A percentile compares a stretch with the other conserved stretches of the same genome.
These are phyloP conservation scores for Emmonsiellopsis sp. DNA, from an alignment of 2,329 filamentous ascomycete genomes.

Conservation along the genomic window DNA sequence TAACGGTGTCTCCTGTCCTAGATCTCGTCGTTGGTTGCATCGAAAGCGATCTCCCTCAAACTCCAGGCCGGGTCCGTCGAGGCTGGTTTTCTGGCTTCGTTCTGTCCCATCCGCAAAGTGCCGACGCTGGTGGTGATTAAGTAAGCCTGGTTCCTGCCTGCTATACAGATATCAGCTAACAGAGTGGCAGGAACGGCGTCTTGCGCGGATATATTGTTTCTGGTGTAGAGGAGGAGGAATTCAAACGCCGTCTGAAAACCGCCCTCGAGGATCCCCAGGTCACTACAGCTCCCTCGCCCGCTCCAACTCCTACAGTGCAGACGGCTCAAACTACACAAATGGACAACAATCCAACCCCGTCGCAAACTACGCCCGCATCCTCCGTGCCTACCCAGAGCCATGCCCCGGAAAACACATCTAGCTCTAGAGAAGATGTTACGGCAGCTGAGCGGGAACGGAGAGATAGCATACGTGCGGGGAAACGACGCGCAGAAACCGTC, in stretches of 20 bases:
- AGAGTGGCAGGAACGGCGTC: slow-evolving; percentile 54
- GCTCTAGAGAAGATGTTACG: slow-evolving; percentile 8
- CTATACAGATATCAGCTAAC: not conserved
- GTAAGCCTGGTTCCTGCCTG: not conserved
- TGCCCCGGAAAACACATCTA: slow-evolving; percentile 10
- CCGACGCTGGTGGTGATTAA: slow-evolving; percentile 60
- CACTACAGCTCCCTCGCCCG: not conserved
- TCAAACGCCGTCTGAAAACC: slow-evolving; percentile 46
- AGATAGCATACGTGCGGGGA: slow-evolving; percentile 17
- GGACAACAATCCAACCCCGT: not conserved
- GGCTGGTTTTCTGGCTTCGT: slow-evolving; percentile 69
- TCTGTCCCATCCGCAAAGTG: slow-evolving; percentile 70
- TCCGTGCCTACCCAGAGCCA: slow-evolving; percentile 4
- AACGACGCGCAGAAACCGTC: slow-evolving; percentile 6
- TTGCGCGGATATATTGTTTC: slow-evolving; percentile 66
- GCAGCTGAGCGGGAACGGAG: slow-evolving; percentile 12
- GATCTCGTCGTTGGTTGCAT: slow-evolving; percentile 48
- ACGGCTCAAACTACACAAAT: not conserved
- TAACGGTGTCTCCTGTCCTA: slow-evolving; percentile 20
- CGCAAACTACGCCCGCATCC: slow-evolving; percentile 2
- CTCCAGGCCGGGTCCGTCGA: slow-evolving; percentile 66
- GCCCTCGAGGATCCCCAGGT: slow-evolving; percentile 25
- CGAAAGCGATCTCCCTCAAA: slow-evolving; percentile 59
- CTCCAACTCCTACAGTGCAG: not conserved
- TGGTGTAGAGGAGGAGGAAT: slow-evolving; percentile 56